phyloP scores from a whole-genome alignment of 2,329 filamentous ascomycete species.

The Coniosporium tulheliwenetii region DNA sequence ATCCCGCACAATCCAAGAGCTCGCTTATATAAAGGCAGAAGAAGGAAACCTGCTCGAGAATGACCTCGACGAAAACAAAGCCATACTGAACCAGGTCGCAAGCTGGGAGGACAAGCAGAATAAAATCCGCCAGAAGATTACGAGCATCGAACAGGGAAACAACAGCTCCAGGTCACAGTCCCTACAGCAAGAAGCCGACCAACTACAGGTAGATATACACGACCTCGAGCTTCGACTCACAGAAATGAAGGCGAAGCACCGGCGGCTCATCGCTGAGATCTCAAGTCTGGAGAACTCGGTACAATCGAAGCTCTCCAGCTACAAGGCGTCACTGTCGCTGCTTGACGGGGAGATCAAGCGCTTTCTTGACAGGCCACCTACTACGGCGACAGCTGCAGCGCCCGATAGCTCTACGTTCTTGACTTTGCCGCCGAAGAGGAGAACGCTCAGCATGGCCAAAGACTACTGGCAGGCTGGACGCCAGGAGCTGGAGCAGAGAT shows the following conservation, averaged over 20 bases:
- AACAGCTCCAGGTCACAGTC: constrained; percentile 40
- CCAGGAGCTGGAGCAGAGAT: constrained; percentile 36
- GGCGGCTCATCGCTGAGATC: constrained; percentile 44
- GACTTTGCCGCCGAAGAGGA: constrained; percentile 43
- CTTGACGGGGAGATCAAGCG: constrained; percentile 46
- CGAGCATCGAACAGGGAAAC: constrained; percentile 34
- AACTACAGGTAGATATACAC: constrained; percentile 46
- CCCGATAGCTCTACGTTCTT: constrained; percentile 29
- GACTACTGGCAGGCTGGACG: constrained; percentile 56
- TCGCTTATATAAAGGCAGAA: constrained; percentile 51
- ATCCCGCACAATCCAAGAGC: constrained; percentile 43
- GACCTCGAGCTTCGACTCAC: constrained; percentile 49
- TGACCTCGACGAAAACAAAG: constrained; percentile 40
- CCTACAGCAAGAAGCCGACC: constrained; percentile 34
- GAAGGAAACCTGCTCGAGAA: constrained; percentile 46
- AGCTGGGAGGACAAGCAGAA: constrained; percentile 42
- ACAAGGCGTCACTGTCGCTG: constrained; percentile 49
- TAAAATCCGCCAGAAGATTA: constrained; percentile 38
- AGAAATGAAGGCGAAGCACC: constrained; percentile 43
- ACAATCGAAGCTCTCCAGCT: constrained; percentile 58
- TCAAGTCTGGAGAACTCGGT: constrained; percentile 47
- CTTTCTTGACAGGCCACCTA: constrained; percentile 43
- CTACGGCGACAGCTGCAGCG: constrained; percentile 12
- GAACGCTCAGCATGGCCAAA: constrained; percentile 55
- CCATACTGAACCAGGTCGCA: constrained; percentile 42